phyloP scores from a whole-genome alignment of 2,329 filamentous ascomycete species.

The Dactylellina cionopaga region DNA sequence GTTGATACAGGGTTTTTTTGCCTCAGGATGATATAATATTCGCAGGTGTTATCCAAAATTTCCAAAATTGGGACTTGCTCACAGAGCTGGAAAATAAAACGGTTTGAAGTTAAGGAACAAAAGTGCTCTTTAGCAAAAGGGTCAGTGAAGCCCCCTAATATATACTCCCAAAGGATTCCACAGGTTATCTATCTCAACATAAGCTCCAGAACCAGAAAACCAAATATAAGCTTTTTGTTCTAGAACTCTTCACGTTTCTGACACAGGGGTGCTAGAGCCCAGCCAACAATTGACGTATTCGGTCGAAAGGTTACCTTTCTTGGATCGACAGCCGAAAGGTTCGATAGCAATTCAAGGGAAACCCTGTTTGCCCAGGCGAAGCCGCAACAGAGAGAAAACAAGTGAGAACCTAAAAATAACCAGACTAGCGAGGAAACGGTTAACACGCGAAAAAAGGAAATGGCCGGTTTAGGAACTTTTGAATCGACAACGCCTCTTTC shows the following conservation, averaged over 20 bases:
- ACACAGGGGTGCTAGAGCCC: background rate
- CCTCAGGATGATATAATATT: no score
- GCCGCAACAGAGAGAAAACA: background rate
- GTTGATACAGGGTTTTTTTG: no score
- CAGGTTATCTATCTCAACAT: background rate
- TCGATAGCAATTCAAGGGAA: conserved; percentile 1
- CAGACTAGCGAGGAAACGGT: conserved; percentile 9
- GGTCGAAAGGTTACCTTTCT: background rate
- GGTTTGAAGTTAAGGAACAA: conserved; percentile 11
- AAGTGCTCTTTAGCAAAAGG: background rate
- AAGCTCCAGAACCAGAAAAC: background rate
- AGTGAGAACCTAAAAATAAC: conserved; percentile 37
- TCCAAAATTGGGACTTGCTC: no score
- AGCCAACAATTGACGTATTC: conserved; percentile 11
- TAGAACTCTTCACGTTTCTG: conserved; percentile 15
- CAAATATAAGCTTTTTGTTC: conserved; percentile 21
- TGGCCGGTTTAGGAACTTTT: conserved; percentile 22
- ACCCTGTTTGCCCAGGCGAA: conserved; percentile 16
- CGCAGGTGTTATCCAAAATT: no score
- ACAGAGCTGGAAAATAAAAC: no score
- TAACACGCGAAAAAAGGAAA: background rate
- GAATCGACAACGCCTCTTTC: conserved; percentile 11
- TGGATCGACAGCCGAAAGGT: conserved; percentile 3
- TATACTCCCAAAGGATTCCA: background rate
- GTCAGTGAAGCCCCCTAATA: conserved; percentile 13